A percentile compares a stretch with the other conserved stretches of the same genome.
Conservation (phyloP, 2,329 filamentous ascomycete species). For the Fusarium pilosicola region DNA sequence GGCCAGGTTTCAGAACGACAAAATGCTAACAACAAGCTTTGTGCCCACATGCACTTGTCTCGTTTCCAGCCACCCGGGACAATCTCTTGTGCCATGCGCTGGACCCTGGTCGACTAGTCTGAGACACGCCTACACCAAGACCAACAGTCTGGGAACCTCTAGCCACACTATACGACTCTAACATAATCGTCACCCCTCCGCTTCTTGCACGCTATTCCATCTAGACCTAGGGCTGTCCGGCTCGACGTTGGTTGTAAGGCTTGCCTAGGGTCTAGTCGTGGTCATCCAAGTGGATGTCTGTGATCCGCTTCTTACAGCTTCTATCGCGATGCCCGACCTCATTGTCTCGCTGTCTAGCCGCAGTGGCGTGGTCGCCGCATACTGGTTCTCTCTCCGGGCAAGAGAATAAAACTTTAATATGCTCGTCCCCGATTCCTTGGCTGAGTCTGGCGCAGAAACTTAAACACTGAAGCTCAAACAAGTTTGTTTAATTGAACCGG, state of each 20-base stretch:
- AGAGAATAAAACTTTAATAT: conserved; percentile 26
- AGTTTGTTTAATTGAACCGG: conserved; percentile 26
- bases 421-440: background rate
- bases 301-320: conserved; percentile 17
- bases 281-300: conserved; percentile 5
- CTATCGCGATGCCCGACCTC: conserved; percentile 31
- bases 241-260: conserved; percentile 7
- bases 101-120: background rate
- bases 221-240: conserved; percentile 3
- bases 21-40: background rate
- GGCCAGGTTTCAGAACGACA: background rate
- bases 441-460: conserved; percentile 15
- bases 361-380: conserved; percentile 23
- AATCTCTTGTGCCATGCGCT: conserved; percentile 1
- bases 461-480: conserved; percentile 5
- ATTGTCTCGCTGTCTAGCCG: conserved; percentile 9
- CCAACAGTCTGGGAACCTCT: background rate
- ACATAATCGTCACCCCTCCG: conserved; percentile 30
- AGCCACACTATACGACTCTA: background rate
- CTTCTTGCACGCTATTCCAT: background rate
- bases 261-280: conserved; percentile 16
- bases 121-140: background rate
- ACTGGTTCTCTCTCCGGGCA: conserved; percentile 14
- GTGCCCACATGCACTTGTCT: conserved; percentile 5
- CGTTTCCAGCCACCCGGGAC: conserved; percentile 21